Evolutionary conservation across 169 alveolate genomes (phyloP), one percentile per base, ranked within the genome.

Genomic region (Plasmodium falciparum): DNA sequence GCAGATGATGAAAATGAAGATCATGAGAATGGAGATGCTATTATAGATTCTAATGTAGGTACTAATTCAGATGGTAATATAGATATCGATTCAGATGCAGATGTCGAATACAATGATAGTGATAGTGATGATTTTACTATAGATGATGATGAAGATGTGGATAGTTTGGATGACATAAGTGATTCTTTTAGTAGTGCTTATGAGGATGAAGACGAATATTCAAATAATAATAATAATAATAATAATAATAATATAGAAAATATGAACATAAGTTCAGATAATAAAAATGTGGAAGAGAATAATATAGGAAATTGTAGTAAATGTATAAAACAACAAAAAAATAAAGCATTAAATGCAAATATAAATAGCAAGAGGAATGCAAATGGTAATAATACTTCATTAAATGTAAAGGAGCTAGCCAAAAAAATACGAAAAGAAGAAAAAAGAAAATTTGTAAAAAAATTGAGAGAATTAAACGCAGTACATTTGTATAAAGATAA

Each of bases 381-480:
- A 1, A 33, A 33, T 33, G 45, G 45, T 33, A 33, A 33, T 33
- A 33, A 33, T 33, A 33, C 6, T 33, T 33, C 45, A 33, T 59
- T 76, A 22, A 76, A 58, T 45, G 66, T 65, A 67, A 50, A 59
- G 20, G 89, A 76, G 59, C 15, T 76, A 7, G 75, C 89, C 22
- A 76, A 50, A 45, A 76, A 76, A 50, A 65, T 76, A 17, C 15
- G 89, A 58, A 76, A 65, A 45, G 89, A 76, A 59, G 66, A 76
- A 69, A 76, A 76, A 58, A 43, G 67, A 39, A 69, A 76, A 22
- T 62, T 49, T 58, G 72, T 65, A 58, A 76, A 58, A 56, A 50
- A 67, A 47, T 49, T 76, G 6, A 76, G 67, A 29, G 89, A 58
- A 2, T 65, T 66, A 24, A 49, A 71, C 20, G 54, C 24, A 33